Conservation (phyloP, 345 rosid genomes). For the Melastoma malabathricum region DNA sequence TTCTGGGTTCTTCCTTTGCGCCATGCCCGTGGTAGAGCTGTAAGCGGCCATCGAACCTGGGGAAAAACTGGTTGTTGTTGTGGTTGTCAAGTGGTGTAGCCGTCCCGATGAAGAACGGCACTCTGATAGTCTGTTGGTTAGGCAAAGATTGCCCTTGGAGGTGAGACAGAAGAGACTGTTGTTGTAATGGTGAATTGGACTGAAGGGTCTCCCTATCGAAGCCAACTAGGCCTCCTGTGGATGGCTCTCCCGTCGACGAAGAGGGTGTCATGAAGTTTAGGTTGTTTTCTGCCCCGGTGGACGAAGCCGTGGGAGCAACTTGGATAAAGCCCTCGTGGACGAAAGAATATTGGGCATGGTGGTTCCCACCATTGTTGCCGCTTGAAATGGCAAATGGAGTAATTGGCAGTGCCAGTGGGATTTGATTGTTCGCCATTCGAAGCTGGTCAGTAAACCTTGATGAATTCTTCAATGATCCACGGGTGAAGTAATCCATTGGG, state of each 20-base stretch:
- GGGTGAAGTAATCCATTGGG: constrained; percentile 51
- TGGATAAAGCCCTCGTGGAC: constrained; percentile 63
- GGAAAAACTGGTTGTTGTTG: constrained; percentile 36
- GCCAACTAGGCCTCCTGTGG: constrained; percentile 27
- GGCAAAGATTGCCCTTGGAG: constrained; percentile 28
- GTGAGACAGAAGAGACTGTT: constrained; percentile 43
- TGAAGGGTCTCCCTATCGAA: constrained; percentile 99
- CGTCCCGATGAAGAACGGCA: constrained; percentile 62
- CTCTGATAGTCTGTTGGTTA: constrained; percentile 6
- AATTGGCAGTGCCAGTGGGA: constrained; percentile 7
- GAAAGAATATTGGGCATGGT: constrained; percentile 47
- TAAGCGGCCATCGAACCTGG: constrained; percentile 44
- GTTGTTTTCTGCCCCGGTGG: constrained; percentile 36
- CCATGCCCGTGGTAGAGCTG: constrained; percentile 70
- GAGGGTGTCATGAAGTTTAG: constrained; percentile 67
- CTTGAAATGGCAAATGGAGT: constrained; percentile 23
- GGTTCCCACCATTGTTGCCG: constrained; percentile 16
- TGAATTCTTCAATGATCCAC: constrained; percentile 28
- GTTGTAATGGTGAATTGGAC: constrained; percentile 78
- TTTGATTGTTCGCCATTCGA: constrained; percentile 11
- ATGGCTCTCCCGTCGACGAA: background rate
- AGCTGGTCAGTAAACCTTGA: constrained; percentile 36
- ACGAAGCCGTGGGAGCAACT: constrained; percentile 25
- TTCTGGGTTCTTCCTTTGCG: no score
- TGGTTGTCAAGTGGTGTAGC: constrained; percentile 42